These are phyloP conservation scores for Apiospora kogelbergensis DNA, from an alignment of 2,329 filamentous ascomycete genomes.

Conservation along the genomic window DNA sequence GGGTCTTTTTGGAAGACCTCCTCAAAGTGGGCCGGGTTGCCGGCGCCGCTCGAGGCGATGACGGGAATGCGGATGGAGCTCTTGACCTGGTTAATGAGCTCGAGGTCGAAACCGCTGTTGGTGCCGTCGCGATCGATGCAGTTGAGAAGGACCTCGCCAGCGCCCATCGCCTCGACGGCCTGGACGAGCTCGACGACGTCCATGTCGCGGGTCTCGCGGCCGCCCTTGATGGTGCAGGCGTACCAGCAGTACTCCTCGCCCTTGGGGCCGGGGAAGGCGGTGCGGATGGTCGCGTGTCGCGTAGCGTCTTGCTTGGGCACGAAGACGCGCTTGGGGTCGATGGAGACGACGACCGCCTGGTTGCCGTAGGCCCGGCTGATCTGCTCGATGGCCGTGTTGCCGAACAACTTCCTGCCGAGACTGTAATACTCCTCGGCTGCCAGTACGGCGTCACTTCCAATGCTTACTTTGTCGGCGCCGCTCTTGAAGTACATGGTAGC, in stretches of 20 bases:
- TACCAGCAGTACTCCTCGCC: conserved; percentile 92
- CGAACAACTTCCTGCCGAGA: conserved; percentile 65
- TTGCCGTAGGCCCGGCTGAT: conserved; percentile 93
- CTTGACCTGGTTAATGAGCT: conserved; percentile 89
- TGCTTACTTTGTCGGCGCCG: conserved; percentile 95
- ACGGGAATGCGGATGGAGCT: conserved; percentile 85
- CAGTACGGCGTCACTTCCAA: conserved; percentile 90
- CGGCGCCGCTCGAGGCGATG: conserved; percentile 91
- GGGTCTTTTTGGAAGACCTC: conserved; percentile 85
- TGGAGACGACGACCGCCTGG: conserved; percentile 93
- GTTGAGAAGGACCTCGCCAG: conserved; percentile 92
- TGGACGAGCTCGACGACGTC: conserved; percentile 86
- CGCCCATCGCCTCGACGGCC: conserved; percentile 94
- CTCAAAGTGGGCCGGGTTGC: conserved; percentile 81
- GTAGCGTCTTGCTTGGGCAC: conserved; percentile 70
- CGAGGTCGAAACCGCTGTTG: conserved; percentile 91
- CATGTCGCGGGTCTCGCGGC: conserved; percentile 88
- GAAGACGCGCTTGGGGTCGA: conserved; percentile 92
- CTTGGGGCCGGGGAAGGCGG: conserved; percentile 66
- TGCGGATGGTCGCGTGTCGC: conserved; percentile 72
- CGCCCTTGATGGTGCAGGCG: conserved; percentile 94
- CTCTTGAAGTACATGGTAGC: conserved; percentile 97
- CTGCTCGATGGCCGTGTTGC: conserved; percentile 90
- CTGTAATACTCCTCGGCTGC: conserved; percentile 91
- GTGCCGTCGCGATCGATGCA: conserved; percentile 97